Conservation (phyloP, 371 early-diverging fungal genomes). For the Mortierella sp. region DNA sequence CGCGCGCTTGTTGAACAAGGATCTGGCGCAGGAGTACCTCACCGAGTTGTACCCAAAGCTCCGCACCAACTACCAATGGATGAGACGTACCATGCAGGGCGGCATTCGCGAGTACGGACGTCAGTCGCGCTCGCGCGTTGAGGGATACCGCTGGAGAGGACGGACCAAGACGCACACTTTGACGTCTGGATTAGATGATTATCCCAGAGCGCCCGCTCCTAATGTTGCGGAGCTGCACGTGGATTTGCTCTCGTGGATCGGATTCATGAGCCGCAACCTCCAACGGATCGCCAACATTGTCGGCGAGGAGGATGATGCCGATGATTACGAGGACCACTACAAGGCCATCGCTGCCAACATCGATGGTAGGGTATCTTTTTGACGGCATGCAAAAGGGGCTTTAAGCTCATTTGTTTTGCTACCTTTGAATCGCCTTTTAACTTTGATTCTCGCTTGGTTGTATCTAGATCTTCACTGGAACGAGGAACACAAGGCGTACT, state of each 20-base stretch:
- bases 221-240: slow-evolving; percentile 89
- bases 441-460: slow-evolving; percentile 47
- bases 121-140: slow-evolving; percentile 57
- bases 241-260: slow-evolving; percentile 93
- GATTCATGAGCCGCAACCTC: slow-evolving; percentile 81
- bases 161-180: slow-evolving; percentile 87
- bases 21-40: slow-evolving; percentile 70
- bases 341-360: slow-evolving; percentile 63
- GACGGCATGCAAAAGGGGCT: not conserved
- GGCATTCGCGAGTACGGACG: slow-evolving; percentile 72
- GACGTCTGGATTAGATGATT: slow-evolving; percentile 97
- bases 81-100: slow-evolving; percentile 84
- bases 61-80: slow-evolving; percentile 85
- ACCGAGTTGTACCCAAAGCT: slow-evolving; percentile 76
- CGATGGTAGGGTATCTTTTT: slow-evolving; percentile 51
- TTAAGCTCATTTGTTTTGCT: not conserved
- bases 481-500: slow-evolving; percentile 76
- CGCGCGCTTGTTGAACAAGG: slow-evolving; percentile 63
- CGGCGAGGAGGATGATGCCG: slow-evolving; percentile 66
- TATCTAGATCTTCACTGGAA: slow-evolving; percentile 85
- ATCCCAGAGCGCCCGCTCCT: slow-evolving; percentile 87
- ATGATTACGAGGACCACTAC: slow-evolving; percentile 68
- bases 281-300: slow-evolving; percentile 74
- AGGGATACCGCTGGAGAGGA: slow-evolving; percentile 95
- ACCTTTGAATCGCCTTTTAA: no score